Evolutionary conservation across 768 basidiomycete genomes (phyloP), one percentile per base, ranked within the genome.

Genomic region (Lactarius sanguifluus): DNA sequence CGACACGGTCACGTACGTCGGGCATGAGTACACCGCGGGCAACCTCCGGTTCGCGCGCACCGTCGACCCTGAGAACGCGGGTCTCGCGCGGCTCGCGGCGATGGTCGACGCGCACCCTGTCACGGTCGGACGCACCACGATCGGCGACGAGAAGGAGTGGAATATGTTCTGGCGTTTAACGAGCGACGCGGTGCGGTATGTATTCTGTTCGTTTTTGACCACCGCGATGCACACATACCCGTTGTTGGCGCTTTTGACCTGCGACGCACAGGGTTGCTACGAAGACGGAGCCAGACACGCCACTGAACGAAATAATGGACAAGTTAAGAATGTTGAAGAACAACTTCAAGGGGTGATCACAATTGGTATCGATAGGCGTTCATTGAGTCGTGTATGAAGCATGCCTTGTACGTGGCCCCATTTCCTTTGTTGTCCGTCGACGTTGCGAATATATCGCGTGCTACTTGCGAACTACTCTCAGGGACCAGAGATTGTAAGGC

Each of bases 111-210:
- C 81, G 56, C 87, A 93, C 72, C 73, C 81, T 63, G 76, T 85
- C 55, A 94, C 90, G 5, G 86, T 90, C 5, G 94, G 96, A 47
- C 78, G 89, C 74, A 90, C 91, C 15, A 97, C 94, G 0, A 95
- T 98, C 59, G 91, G 85, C 0, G 91, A 98, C 70, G 96, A 98
- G 80, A 95, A 94, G 78, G 80, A 86, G 69, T 96, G 92, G 92
- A 98, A 98, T 77, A 87, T 94, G 9, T 98, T 98, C 76, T 94
- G 97, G 93, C 84, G 94, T 20, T 77, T 94, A 13, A 77, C 81
- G 5, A 85, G 79, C 68, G 79, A 81, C 5, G 81, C 85, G 6
- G 85, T 95, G 40, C 80, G 80, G 92, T 93, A 70, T 66, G 86
- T 50, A 15, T 36, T 43, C 1, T 54, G 56, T 28, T 36, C 34